Evolutionary conservation across 2,329 filamentous ascomycete genomes (phyloP), one percentile per base, ranked within the genome.

Genomic region (Diaporthe nobilis): DNA sequence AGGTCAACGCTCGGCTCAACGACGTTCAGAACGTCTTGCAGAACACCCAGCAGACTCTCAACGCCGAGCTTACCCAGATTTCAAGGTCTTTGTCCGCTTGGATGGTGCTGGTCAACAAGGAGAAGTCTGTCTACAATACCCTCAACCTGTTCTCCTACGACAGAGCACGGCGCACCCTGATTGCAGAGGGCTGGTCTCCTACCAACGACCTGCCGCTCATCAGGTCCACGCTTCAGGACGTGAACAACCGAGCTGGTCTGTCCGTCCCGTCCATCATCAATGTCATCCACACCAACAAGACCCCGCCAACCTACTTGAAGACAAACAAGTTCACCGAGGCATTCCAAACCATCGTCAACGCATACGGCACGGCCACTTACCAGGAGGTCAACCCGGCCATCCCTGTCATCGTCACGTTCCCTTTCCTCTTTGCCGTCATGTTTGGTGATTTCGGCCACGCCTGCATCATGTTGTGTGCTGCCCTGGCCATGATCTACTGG

Each of bases 381-480:
- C 94, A 94, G 80, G 97, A 99, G 86, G 94, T 98, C 84, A 99
- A 99, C 86, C 97, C 97, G 75, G 96, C 95, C 77, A 90, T 99
- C 31, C 96, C 96, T 51, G 97, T 98, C 71, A 95, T 98, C 79
- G 93, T 99, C 78, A 99, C 97, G 8, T 99, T 99, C 86, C 97
- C 97, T n/a, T 99, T 99, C 89, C 89, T 99, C 77, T 99, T 99
- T 83, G 97, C 97, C 68, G 97, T 99, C 91, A 99, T 99, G 97
- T 99, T 99, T 83, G 97, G 97, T 88, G 97, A 99, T 85, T 93
- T 98, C 76, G 97, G 97, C 71, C 97, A 99, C 82, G 97, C 96
- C 79, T 85, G 93, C 79, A 94, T 99, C 84, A 98, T 99, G 94
- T 89, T 96, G 58, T 83, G 91, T 74, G 94, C 95, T 75, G 94